A percentile compares a stretch with the other conserved stretches of the same genome.
These are phyloP conservation scores for Hypholoma sublateritium DNA, from an alignment of 768 basidiomycete species.

Conservation along the genomic window DNA sequence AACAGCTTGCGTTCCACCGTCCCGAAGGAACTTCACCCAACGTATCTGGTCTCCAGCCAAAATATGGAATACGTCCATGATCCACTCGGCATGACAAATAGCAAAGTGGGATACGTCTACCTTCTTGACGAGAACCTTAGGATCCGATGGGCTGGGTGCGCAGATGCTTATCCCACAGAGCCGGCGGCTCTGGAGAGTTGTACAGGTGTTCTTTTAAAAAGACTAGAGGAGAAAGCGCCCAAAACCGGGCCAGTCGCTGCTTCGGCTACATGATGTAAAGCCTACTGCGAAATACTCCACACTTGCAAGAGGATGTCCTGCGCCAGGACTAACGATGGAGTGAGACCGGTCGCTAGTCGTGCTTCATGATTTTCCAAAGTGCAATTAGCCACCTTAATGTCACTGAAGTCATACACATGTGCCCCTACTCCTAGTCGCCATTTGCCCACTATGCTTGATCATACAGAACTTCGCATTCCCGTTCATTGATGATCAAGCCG, in stretches of 20 bases:
- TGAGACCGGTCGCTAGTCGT: no score
- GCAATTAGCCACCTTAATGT: no score
- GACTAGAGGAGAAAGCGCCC: conserved; percentile 38
- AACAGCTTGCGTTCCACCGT: conserved; percentile 67
- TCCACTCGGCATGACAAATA: conserved; percentile 85
- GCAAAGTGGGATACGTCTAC: conserved; percentile 89
- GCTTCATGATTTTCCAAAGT: no score
- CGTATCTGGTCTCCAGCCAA: conserved; percentile 79
- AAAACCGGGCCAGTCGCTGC: neutral
- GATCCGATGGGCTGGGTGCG: conserved; percentile 92
- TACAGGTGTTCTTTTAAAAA: conserved; percentile 63
- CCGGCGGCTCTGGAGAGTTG: conserved; percentile 66
- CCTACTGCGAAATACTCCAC: no score
- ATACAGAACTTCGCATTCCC: no score
- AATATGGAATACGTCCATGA: conserved; percentile 86
- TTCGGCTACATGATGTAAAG: neutral
- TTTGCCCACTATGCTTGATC: no score
- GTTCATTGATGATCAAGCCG: no score
- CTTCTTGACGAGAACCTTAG: conserved; percentile 83
- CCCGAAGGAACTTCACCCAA: conserved; percentile 62
- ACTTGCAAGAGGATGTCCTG: no score
- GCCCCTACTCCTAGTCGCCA: no score
- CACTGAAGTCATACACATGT: no score
- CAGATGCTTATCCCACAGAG: conserved; percentile 78
- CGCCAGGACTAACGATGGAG: no score